phyloP scores from a whole-genome alignment of 805 yeast genomes.

The Zygoascus ofunaensis region DNA sequence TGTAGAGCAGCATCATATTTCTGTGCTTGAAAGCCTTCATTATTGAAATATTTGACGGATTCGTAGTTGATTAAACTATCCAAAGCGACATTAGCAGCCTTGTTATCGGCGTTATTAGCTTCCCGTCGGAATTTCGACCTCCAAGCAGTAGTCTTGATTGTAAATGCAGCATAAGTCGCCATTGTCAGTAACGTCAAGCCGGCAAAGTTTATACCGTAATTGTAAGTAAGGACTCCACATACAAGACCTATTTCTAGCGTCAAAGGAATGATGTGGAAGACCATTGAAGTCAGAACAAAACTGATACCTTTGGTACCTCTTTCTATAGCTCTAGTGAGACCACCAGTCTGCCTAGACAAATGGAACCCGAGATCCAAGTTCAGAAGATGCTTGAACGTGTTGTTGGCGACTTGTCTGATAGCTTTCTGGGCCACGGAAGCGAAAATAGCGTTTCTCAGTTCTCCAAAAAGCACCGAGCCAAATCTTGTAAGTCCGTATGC shows the following conservation, averaged over 20 bases:
- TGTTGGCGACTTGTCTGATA: slow-evolving; percentile 77
- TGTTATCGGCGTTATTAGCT: slow-evolving; percentile 88
- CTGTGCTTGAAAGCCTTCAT: slow-evolving; percentile 68
- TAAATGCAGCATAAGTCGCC: slow-evolving; percentile 80
- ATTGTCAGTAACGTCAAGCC: slow-evolving; percentile 81
- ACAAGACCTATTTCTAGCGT: slow-evolving; percentile 88
- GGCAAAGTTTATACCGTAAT: slow-evolving; percentile 83
- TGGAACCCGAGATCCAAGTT: slow-evolving; percentile 85
- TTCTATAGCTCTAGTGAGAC: slow-evolving; percentile 90
- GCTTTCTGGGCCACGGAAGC: slow-evolving; percentile 95
- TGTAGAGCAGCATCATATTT: slow-evolving; percentile 70
- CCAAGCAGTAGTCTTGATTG: slow-evolving; percentile 93
- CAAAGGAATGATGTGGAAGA: slow-evolving; percentile 92
- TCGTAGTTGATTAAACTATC: slow-evolving; percentile 93
- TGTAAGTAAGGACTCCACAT: slow-evolving; percentile 86
- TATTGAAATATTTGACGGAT: slow-evolving; percentile 89
- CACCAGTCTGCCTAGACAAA: slow-evolving; percentile 88
- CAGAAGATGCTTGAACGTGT: slow-evolving; percentile 76
- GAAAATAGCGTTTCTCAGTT: slow-evolving; percentile 87
- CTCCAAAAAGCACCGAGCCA: slow-evolving; percentile 92
- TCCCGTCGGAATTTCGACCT: slow-evolving; percentile 82
- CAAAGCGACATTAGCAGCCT: slow-evolving; percentile 89
- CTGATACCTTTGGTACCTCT: slow-evolving; percentile 97
- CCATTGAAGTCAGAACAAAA: slow-evolving; percentile 88
- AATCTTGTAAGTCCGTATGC: slow-evolving; percentile 93